Evolutionary conservation across 1,139 yeast species (phyloP), one percentile per base, ranked within the genome.

Genomic region (Suhomyces bokatorum): DNA sequence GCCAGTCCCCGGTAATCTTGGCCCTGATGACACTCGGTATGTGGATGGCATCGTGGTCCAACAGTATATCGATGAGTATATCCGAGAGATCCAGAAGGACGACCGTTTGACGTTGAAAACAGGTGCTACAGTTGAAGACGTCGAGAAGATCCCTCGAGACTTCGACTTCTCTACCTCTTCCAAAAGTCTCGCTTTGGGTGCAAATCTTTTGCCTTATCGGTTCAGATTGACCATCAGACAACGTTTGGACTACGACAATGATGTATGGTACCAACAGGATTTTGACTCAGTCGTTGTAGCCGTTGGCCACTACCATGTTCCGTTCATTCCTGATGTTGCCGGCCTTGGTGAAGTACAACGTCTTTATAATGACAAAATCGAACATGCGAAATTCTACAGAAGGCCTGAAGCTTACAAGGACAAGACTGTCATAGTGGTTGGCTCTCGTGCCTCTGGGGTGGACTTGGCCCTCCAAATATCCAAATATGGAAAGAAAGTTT

Each of bases 231-330:
- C 73, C 0, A 45, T 71, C 17, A 60, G 77, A 47, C 58, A 60
- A 40, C 49, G 51, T 5, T 47, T 54, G 2, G 58, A 58, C 35
- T 52, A 46, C 34, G 53, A 43, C 12, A 20, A 32, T 2, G 58
- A 46, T 8, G 52, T 51, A 11, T 77, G 77, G 81, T 73, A 61
- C 50, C 62, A 57, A 28, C 66, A 70, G 37, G 59, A 59, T 16
- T 80, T 70, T 52, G 83, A 79, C 57, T 73, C 75, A n/a, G 69
- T 79, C 4, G 70, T 79, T 4, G 62, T 78, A 10, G 77, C 83
- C 1, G 72, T 75, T 37, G 85, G 85, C 14, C 84, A 80, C 54
- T 80, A 77, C 55, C 72, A 75, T 20, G 70, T 72, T 4, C 84
- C 84, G 2, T 66, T 55, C 43, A 64, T 77, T 32, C 85, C 85